Evolutionary conservation across 2,329 filamentous ascomycete species (phyloP).

Genomic region (Chaetomiaceae sp.): DNA sequence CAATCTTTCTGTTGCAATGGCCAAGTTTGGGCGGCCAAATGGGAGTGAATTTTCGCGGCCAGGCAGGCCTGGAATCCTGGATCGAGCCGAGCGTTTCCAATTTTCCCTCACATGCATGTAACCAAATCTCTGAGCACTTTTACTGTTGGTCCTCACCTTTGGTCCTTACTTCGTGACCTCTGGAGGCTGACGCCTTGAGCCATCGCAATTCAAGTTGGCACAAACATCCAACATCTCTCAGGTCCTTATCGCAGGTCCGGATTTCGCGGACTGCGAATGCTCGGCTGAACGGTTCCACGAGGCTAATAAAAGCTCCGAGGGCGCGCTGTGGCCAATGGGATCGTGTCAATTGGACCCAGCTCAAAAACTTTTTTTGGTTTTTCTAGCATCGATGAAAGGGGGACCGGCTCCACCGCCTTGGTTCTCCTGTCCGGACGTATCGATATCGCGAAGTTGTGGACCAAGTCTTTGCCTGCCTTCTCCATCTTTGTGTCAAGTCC

Average conservation of each 20-base stretch:
- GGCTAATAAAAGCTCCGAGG: conserved; percentile 15
- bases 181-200: background rate
- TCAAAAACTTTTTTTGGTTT: conserved; percentile 13
- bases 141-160: no score
- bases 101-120: no score
- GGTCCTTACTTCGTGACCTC: no score
- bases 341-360: conserved; percentile 9
- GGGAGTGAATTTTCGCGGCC: conserved; percentile 6
- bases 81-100: background rate
- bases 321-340: conserved; percentile 15
- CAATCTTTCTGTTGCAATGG: conserved; percentile 17
- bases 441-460: background rate
- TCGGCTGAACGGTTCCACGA: conserved; percentile 26
- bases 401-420: background rate
- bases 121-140: no score
- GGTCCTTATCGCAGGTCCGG: background rate
- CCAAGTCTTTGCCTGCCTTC: background rate
- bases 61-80: background rate
- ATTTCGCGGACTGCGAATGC: conserved; percentile 1
- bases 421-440: background rate
- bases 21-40: conserved; percentile 13
- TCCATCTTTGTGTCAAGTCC: background rate
- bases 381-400: background rate
- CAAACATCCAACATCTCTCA: no score
- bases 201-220: background rate